Evolutionary conservation across 306 rosid species (phyloP), one percentile per base, ranked within the genome.

Genomic region (Vicia sativa): DNA sequence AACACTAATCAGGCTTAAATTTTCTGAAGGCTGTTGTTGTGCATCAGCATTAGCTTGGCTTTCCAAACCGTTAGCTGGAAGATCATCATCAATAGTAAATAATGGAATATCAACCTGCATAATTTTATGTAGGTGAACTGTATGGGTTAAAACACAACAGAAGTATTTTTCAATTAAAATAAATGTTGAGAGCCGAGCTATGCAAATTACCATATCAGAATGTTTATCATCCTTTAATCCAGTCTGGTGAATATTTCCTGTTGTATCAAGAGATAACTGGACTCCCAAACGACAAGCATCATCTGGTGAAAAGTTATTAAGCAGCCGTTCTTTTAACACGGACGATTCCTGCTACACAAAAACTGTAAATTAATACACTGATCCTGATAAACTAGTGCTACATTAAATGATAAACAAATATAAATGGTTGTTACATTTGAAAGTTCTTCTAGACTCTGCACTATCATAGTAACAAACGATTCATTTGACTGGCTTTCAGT

Each of bases 281-380:
- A 66, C 73, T 80, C 95, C 99, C 62, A 83, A 59, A 14, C 90
- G 97, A 82, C 99, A 93, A 21, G 84, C 80, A 74, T 86, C 96
- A 67, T 90, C 96, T 0, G 95, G 96, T 28, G 78, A 6, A 68
- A 90, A 93, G 14, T 85, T 86, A 18, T 54, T 12, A 66, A 88
- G 89, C 16, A 93, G 82, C 58, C 62, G 77, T 67, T 93, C 87
- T 80, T 59, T 84, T 79, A 90, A 65, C 67, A 35, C 35, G 53
- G 86, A 74, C 53, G 86, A 43, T 34, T 86, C 95, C 71, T 87
- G 65, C 70, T 58, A 81, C 66, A 77, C 58, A 77, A 76, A 53
- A 61, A 41, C 21, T 57, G 21, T 25, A 39, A 29, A 18, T 78
- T 58, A 78, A 57, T 43, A 46, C 45, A 61, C 18, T 7, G 42